A percentile compares a stretch with the other conserved stretches of the same genome.
phyloP scores from a whole-genome alignment of 2,329 filamentous ascomycete species.

The Cordyceps pruinosa region DNA sequence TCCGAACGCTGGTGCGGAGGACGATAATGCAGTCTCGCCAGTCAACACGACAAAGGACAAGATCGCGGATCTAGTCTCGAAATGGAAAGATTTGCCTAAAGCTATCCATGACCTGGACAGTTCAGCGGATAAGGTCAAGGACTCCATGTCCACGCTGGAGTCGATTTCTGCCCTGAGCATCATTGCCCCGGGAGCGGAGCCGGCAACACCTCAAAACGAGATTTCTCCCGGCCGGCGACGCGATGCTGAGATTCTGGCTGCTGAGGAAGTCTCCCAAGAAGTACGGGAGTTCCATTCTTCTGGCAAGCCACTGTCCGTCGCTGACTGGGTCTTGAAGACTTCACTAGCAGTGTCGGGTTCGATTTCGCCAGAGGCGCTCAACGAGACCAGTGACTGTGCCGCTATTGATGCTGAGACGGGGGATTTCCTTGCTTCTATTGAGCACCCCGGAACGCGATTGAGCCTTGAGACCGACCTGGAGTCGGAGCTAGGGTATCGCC shows the following conservation, averaged over 20 bases:
- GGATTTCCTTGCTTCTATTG: neutral
- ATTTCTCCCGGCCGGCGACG: neutral
- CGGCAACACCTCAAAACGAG: neutral
- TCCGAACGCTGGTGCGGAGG: too few relatives aligned
- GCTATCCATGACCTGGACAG: neutral
- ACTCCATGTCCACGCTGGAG: neutral
- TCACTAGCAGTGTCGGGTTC: neutral
- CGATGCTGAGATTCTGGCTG: neutral
- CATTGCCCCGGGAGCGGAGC: neutral
- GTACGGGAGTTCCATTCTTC: neutral
- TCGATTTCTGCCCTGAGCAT: neutral
- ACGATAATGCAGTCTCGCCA: too few relatives aligned
- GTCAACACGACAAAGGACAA: neutral
- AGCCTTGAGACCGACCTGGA: neutral
- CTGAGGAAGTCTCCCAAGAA: neutral
- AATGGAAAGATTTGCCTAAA: neutral
- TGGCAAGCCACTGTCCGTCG: neutral
- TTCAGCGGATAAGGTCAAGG: neutral
- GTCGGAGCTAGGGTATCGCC: conserved; percentile 20
- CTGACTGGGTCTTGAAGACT: neutral
- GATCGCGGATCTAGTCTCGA: neutral
- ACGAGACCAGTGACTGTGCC: neutral
- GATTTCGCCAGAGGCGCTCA: neutral
- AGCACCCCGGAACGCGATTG: neutral
- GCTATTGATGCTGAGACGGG: conserved; percentile 9